Evolutionary conservation across 345 rosid genomes (phyloP).

Genomic region (Salix dunnii): DNA sequence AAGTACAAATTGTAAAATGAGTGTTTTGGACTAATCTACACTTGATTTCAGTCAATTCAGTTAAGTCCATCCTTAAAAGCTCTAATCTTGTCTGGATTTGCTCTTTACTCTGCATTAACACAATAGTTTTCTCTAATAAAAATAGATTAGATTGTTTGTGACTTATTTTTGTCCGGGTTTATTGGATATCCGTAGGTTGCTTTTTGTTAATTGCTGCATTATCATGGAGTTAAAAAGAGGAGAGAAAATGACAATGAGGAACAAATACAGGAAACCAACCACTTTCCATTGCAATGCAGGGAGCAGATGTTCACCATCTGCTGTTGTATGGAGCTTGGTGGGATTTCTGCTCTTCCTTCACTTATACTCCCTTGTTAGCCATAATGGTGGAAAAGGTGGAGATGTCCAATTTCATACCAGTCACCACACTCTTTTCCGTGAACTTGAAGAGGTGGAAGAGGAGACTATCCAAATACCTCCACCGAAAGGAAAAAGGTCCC

Average conservation of each 20-base stretch:
- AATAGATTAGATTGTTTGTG: slow-evolving; percentile 22
- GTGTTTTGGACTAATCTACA: slow-evolving; percentile 5
- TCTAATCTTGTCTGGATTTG: background rate
- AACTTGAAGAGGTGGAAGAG: slow-evolving; percentile 74
- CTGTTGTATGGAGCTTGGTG: slow-evolving; percentile 62
- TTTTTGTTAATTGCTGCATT: slow-evolving; percentile 56
- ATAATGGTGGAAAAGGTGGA: slow-evolving; percentile 33
- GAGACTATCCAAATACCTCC: slow-evolving; percentile 75
- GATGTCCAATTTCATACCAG: slow-evolving; percentile 37
- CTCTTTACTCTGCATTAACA: background rate
- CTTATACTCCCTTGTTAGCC: slow-evolving; percentile 43
- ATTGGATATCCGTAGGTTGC: slow-evolving; percentile 45
- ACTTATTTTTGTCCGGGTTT: slow-evolving; percentile 27
- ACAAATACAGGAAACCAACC: slow-evolving; percentile 71
- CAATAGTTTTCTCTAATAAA: background rate
- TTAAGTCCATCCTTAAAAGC: background rate
- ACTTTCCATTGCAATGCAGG: slow-evolving; percentile 72
- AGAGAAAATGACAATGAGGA: slow-evolving; percentile 68
- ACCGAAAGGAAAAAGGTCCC: slow-evolving; percentile 74
- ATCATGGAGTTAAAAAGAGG: slow-evolving; percentile 51
- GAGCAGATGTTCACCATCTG: slow-evolving; percentile 57
- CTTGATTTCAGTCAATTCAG: background rate
- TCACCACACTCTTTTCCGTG: slow-evolving; percentile 46
- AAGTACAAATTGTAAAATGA: slow-evolving; percentile 3
- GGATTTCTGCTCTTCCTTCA: slow-evolving; percentile 65